A percentile compares a stretch with the other conserved stretches of the same genome.
These are phyloP conservation scores for Phoenix dactylifera DNA, from an alignment of 176 grass and related monocot species.

Conservation along the genomic window DNA sequence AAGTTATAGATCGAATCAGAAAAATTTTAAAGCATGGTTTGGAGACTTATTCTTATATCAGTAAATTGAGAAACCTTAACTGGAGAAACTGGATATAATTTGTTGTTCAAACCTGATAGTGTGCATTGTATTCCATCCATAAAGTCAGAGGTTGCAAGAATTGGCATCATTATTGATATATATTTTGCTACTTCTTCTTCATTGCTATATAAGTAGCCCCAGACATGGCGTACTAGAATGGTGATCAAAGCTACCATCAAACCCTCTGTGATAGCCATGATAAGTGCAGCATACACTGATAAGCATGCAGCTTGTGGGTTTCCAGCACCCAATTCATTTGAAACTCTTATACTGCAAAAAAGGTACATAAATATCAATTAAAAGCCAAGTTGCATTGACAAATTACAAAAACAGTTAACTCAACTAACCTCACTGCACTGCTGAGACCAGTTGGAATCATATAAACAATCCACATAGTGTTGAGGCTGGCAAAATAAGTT, in stretches of 20 bases:
- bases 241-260: conserved; percentile 50
- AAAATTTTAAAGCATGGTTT: no score
- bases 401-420: conserved; percentile 2
- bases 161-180: conserved; percentile 74
- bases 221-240: conserved; percentile 45
- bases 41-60: no score
- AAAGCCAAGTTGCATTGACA: no score
- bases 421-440: conserved; percentile 59
- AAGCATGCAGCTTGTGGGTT: conserved; percentile 40
- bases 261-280: conserved; percentile 58
- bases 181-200: conserved; percentile 59
- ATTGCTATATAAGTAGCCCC: conserved; percentile 75
- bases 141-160: conserved; percentile 81
- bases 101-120: conserved; percentile 49
- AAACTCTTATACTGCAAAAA: conserved; percentile 74
- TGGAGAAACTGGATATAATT: no score
- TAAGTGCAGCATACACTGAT: conserved; percentile 44
- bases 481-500: conserved; percentile 43
- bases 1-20: no score
- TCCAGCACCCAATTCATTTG: conserved; percentile 86
- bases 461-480: conserved; percentile 98
- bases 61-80: no score
- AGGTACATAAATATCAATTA: no score
- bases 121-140: conserved; percentile 95
- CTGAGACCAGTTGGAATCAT: conserved; percentile 92